A percentile compares a stretch with the other conserved stretches of the same genome.
Conservation (phyloP, 2,329 filamentous ascomycete genomes). For the Colletotrichum tofieldiae region DNA sequence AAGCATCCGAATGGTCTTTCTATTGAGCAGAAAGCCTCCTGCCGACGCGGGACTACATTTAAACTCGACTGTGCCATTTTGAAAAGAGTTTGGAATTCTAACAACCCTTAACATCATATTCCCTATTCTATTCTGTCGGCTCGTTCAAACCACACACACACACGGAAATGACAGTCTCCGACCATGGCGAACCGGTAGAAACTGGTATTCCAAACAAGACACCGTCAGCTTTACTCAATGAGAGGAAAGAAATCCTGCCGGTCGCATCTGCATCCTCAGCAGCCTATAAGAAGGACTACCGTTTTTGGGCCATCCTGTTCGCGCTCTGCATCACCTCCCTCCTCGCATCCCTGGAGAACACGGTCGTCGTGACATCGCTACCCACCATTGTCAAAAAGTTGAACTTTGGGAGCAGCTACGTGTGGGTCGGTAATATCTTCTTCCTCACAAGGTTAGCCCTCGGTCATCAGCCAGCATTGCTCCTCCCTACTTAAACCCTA, state of each 20-base stretch:
- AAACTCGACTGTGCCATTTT: background rate
- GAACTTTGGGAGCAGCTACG: conserved; percentile 43
- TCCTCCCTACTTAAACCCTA: background rate
- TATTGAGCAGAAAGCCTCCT: background rate
- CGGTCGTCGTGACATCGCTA: conserved; percentile 49
- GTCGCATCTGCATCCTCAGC: background rate
- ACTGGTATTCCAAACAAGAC: background rate
- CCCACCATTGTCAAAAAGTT: conserved; percentile 47
- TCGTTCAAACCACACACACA: background rate
- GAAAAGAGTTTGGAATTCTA: background rate
- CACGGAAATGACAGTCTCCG: background rate
- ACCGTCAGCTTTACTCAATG: background rate
- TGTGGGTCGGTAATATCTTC: conserved; percentile 49
- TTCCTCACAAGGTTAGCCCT: conserved; percentile 45
- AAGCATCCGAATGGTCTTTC: background rate
- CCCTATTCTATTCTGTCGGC: too few relatives aligned
- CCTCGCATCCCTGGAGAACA: conserved; percentile 43
- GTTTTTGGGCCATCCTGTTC: conserved; percentile 50
- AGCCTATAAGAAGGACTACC: conserved; percentile 38
- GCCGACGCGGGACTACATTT: background rate
- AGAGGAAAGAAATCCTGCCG: background rate
- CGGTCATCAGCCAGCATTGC: background rate
- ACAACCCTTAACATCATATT: too few relatives aligned
- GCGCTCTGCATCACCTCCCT: conserved; percentile 45
- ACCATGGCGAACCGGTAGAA: background rate